A percentile compares a stretch with the other conserved stretches of the same genome.
phyloP scores from a whole-genome alignment of 306 rosid genomes.

The Lupinus albus region DNA sequence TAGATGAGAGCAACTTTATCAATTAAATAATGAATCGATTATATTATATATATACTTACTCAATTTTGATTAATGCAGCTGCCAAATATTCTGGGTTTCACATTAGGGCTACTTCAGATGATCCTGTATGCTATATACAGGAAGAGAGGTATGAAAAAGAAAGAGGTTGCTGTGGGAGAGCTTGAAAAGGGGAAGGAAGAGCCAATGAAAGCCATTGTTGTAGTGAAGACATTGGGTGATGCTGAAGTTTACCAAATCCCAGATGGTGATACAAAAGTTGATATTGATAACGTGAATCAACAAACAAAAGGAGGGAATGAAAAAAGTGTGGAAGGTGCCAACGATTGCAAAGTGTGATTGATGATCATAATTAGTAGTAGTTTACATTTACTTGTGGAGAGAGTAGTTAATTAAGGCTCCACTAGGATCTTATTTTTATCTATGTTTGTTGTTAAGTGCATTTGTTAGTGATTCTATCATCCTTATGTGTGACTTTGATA shows the following conservation, averaged over 20 bases:
- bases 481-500: neutral
- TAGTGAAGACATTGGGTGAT: slow-evolving; percentile 24
- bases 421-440: neutral
- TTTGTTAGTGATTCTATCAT: neutral
- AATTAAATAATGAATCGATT: no score
- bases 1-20: neutral
- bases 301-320: neutral
- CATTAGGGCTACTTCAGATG: slow-evolving; percentile 75
- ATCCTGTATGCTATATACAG: slow-evolving; percentile 57
- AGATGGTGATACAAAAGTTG: neutral
- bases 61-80: slow-evolving; percentile 40
- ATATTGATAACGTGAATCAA: slow-evolving; percentile 18
- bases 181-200: slow-evolving; percentile 18
- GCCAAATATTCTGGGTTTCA: slow-evolving; percentile 73
- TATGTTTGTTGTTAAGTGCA: neutral
- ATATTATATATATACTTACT: no score
- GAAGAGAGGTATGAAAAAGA: neutral
- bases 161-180: neutral
- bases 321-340: slow-evolving; percentile 7
- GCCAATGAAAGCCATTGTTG: slow-evolving; percentile 21
- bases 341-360: slow-evolving; percentile 22
- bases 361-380: no score
- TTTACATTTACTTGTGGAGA: neutral
- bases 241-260: slow-evolving; percentile 43
- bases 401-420: neutral